Conservation (phyloP, 257 asterid genomes). For the Capsicum chinense region DNA sequence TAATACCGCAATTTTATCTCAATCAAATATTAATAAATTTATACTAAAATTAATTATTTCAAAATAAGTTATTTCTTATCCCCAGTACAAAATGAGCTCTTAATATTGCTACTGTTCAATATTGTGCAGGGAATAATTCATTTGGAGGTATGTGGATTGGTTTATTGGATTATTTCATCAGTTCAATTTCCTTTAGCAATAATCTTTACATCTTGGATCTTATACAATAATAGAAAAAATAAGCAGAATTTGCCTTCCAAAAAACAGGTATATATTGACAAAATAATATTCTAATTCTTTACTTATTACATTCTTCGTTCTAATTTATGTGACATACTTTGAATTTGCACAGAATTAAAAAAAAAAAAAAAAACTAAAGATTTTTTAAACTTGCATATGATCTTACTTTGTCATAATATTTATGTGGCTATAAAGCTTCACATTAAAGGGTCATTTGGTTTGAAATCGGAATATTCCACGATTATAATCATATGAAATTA, state of each 20-base stretch:
- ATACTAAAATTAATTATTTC: no score
- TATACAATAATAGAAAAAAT: slow-evolving; percentile 38
- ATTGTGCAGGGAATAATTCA: slow-evolving; percentile 60
- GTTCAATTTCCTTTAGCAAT: slow-evolving; percentile 74
- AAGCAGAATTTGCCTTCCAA: slow-evolving; percentile 31
- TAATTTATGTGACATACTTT: neutral
- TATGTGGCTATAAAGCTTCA: neutral
- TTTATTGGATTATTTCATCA: slow-evolving; percentile 79
- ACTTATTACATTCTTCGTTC: neutral
- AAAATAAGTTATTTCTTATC: no score
- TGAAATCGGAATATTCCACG: no score
- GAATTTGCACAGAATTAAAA: accelerated
- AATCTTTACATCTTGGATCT: slow-evolving; percentile 63
- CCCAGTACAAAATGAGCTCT: no score
- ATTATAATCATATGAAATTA: neutral
- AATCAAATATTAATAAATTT: no score
- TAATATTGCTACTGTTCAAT: neutral
- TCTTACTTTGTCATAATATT: neutral
- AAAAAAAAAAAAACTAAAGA: neutral
- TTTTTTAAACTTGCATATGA: no score
- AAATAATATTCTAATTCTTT: neutral
- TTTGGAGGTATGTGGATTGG: slow-evolving; percentile 74
- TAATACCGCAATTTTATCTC: no score
- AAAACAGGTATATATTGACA: slow-evolving; percentile 47
- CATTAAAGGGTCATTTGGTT: neutral